A percentile compares a stretch with the other conserved stretches of the same genome.
phyloP scores from a whole-genome alignment of 176 grass and related monocot genomes.

The Avena eriantha region DNA sequence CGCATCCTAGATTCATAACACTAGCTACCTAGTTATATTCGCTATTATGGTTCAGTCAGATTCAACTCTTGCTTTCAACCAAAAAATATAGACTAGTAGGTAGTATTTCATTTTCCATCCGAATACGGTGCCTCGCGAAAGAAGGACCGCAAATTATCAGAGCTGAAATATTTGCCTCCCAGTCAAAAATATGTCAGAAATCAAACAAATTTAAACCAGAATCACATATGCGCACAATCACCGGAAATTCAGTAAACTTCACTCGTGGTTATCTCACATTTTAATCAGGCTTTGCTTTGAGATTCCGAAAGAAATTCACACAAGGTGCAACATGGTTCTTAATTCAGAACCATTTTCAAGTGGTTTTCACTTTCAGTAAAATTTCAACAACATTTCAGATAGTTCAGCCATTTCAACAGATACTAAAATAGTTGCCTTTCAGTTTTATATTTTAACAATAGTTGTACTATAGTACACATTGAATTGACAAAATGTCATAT shows the following conservation, averaged over 20 bases:
- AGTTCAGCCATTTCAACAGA: too few species aligned
- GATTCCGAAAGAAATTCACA: not conserved
- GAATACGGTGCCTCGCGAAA: not conserved
- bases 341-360: not conserved
- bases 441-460: too few species aligned
- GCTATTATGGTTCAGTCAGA: not conserved
- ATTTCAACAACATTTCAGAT: too few species aligned
- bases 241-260: not conserved
- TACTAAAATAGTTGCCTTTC: too few species aligned
- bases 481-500: too few species aligned
- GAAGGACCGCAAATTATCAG: not conserved
- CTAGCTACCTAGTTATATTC: slow-evolving; percentile 3
- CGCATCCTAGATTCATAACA: not conserved
- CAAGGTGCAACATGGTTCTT: not conserved
- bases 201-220: not conserved
- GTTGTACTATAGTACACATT: too few species aligned
- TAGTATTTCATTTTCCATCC: not conserved
- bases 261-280: not conserved
- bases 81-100: not conserved
- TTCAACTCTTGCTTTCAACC: not conserved
- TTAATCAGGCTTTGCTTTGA: not conserved
- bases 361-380: too few species aligned
- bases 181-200: not conserved
- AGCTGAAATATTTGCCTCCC: not conserved
- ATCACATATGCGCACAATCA: not conserved